phyloP scores from a whole-genome alignment of 1,284 basidiomycete species.

The Mycosarcoma mackinlayi region DNA sequence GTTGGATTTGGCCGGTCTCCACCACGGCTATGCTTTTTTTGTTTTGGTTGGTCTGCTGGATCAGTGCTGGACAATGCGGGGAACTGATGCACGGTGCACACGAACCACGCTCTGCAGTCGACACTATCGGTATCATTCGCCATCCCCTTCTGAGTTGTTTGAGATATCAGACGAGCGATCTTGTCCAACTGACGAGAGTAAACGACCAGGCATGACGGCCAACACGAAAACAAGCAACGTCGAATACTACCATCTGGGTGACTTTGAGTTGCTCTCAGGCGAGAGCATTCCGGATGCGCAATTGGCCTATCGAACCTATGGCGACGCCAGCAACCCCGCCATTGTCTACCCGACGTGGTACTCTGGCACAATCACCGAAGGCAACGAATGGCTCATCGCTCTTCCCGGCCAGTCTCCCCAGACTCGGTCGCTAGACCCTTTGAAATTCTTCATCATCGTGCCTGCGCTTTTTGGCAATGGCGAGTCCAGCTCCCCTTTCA shows the following conservation, averaged over 20 bases:
- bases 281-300: conserved; percentile 39
- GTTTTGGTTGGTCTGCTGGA: not conserved
- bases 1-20: not conserved
- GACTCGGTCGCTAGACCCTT: conserved; percentile 38
- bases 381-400: conserved; percentile 52
- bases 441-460: conserved; percentile 57
- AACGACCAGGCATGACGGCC: conserved; percentile 6
- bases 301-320: conserved; percentile 56
- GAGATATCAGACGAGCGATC: too few relatives aligned
- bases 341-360: conserved; percentile 61
- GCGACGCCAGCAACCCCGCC: conserved; percentile 31
- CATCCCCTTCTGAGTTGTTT: too few relatives aligned
- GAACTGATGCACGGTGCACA: not conserved
- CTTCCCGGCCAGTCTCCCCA: conserved; percentile 13
- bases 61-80: not conserved
- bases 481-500: conserved; percentile 49
- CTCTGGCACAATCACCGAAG: conserved; percentile 49
- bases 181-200: too few relatives aligned
- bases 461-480: conserved; percentile 61
- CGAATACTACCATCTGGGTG: conserved; percentile 38
- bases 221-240: conserved; percentile 17
- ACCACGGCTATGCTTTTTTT: conserved; percentile 11
- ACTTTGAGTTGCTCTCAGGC: conserved; percentile 45
- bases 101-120: too few relatives aligned
- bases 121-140: not conserved